phyloP scores from a whole-genome alignment of 805 yeast genomes.

The Candida sanyiensis region DNA sequence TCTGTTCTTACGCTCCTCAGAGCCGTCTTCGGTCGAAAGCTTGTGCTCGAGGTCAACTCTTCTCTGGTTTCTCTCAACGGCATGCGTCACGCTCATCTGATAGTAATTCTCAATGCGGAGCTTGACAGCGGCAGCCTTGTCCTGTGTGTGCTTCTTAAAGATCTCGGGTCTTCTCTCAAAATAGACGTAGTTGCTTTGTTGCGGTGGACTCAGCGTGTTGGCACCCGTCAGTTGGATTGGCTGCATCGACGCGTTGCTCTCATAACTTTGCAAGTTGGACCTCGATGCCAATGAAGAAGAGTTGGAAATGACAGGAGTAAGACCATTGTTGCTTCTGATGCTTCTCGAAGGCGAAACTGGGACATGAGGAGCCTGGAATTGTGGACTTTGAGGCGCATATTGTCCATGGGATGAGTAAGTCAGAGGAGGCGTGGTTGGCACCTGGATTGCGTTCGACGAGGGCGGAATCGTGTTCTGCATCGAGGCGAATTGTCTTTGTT shows the following conservation, averaged over 20 bases:
- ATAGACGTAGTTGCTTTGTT: conserved; percentile 20
- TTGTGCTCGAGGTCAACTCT: conserved; percentile 78
- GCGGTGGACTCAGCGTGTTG: conserved; percentile 2
- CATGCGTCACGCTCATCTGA: conserved; percentile 86
- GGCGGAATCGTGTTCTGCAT: conserved; percentile 28
- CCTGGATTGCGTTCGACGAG: conserved; percentile 20
- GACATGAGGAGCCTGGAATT: conserved; percentile 26
- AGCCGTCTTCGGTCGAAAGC: conserved; percentile 64
- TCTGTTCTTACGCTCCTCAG: conserved; percentile 63
- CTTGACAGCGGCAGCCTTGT: conserved; percentile 49
- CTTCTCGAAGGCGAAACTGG: conserved; percentile 30
- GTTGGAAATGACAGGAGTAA: conserved; percentile 23
- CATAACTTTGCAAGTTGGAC: conserved; percentile 9
- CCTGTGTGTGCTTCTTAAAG: conserved; percentile 28
- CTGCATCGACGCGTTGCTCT: conserved; percentile 15
- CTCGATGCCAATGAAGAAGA: conserved; percentile 21
- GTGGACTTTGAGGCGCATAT: conserved; percentile 25
- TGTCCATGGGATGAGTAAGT: conserved; percentile 23
- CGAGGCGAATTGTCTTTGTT: conserved; percentile 19
- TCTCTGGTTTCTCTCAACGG: conserved; percentile 93
- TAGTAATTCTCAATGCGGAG: conserved; percentile 79
- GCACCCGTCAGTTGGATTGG: conserved; percentile 13
- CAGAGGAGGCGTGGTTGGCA: conserved; percentile 21
- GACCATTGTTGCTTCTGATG: conserved; percentile 23
- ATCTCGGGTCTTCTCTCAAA: conserved; percentile 28